These are phyloP conservation scores for Chaetothyriales sp. DNA, from an alignment of 2,329 filamentous ascomycete genomes.

Conservation along the genomic window DNA sequence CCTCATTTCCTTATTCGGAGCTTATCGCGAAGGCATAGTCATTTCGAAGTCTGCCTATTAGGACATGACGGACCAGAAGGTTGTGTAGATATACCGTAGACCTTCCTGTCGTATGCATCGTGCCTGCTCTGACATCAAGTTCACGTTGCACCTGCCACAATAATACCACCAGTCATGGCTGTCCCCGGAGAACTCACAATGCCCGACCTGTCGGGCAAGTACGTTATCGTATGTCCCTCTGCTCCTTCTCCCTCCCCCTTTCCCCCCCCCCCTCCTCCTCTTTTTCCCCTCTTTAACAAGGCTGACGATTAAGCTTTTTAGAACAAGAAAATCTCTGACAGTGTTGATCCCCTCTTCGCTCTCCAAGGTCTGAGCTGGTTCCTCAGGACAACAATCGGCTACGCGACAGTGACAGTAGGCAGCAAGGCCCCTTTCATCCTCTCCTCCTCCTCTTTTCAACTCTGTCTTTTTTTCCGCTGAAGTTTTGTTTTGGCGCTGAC, in stretches of 20 bases:
- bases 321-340: conserved; percentile 62
- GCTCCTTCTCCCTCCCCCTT: too few species aligned
- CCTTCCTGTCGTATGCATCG: too few species aligned
- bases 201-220: conserved; percentile 53
- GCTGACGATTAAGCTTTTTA: conserved; percentile 22
- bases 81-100: too few species aligned
- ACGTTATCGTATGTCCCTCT: conserved; percentile 45
- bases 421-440: background rate
- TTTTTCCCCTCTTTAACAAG: background rate
- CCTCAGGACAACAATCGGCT: conserved; percentile 53
- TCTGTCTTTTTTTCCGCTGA: background rate
- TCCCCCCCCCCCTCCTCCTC: too few species aligned
- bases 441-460: background rate
- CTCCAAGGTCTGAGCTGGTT: conserved; percentile 57
- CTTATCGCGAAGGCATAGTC: too few species aligned
- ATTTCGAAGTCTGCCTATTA: too few species aligned
- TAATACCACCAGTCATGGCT: conserved; percentile 43
- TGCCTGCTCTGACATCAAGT: too few species aligned
- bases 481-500: background rate
- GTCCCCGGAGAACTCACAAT: conserved; percentile 52
- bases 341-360: conserved; percentile 49
- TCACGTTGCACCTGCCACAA: too few species aligned
- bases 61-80: too few species aligned
- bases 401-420: conserved; percentile 43
- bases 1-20: too few species aligned